A percentile compares a stretch with the other conserved stretches of the same genome.
These are phyloP conservation scores for Rhytidhysteron rufulum DNA, from an alignment of 2,329 filamentous ascomycete genomes.

Conservation along the genomic window DNA sequence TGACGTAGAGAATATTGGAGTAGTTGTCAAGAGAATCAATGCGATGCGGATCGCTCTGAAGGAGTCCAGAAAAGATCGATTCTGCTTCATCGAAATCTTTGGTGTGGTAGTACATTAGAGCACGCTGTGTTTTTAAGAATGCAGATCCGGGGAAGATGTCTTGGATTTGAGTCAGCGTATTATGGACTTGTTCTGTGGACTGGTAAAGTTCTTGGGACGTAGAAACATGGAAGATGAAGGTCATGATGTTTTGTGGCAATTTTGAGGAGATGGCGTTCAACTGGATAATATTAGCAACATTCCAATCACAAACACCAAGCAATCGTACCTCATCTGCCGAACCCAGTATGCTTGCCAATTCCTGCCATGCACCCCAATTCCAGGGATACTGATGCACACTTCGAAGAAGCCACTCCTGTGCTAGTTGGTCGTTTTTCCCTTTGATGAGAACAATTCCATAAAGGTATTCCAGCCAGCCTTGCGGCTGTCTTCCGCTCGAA, in stretches of 20 bases:
- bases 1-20: conserved; percentile 94
- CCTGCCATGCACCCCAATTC: conserved; percentile 97
- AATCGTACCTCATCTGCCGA: conserved; percentile 73
- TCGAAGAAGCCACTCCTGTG: conserved; percentile 79
- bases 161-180: conserved; percentile 72
- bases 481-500: conserved; percentile 58
- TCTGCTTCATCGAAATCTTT: conserved; percentile 69
- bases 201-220: conserved; percentile 91
- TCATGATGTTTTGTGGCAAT: conserved; percentile 85
- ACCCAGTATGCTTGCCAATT: conserved; percentile 76
- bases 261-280: conserved; percentile 67
- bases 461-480: conserved; percentile 92
- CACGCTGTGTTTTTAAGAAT: conserved; percentile 86
- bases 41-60: conserved; percentile 62
- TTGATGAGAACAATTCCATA: conserved; percentile 90
- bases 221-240: conserved; percentile 89
- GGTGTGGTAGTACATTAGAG: conserved; percentile 83
- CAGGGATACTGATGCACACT: conserved; percentile 88
- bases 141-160: conserved; percentile 82
- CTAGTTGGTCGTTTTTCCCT: conserved; percentile 82
- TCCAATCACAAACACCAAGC: conserved; percentile 17
- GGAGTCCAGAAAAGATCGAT: conserved; percentile 64
- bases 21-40: conserved; percentile 93
- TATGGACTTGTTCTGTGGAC: conserved; percentile 70
- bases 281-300: conserved; percentile 39